These are phyloP conservation scores for Paulinella micropora DNA, from an alignment of 78 protist species.

Conservation along the genomic window DNA sequence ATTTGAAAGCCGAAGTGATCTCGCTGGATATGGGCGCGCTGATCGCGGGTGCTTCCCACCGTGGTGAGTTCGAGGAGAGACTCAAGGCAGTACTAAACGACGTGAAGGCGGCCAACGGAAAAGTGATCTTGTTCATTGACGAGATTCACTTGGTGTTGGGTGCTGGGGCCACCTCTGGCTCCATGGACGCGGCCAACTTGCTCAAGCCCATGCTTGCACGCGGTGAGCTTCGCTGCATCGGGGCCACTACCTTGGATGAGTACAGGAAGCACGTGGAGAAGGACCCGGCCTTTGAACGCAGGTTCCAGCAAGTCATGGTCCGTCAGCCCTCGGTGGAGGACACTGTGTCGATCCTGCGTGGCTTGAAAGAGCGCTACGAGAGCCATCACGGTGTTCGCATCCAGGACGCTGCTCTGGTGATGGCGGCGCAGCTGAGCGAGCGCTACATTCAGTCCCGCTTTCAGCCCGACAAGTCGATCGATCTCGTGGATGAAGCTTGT, in stretches of 20 bases:
- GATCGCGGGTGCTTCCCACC: constrained; percentile 91
- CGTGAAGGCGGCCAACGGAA: constrained; percentile 63
- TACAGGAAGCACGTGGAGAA: constrained; percentile 87
- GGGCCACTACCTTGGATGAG: constrained; percentile 96
- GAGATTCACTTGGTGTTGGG: constrained; percentile 94
- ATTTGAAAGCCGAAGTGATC: constrained; percentile 46
- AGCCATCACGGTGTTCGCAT: constrained; percentile 46
- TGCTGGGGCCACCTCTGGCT: constrained; percentile 86
- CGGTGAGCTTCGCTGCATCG: constrained; percentile 91
- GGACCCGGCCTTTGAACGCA: constrained; percentile 92
- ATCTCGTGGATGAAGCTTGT: constrained; percentile 83
- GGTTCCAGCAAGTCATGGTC: constrained; percentile 62
- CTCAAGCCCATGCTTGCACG: constrained; percentile 95
- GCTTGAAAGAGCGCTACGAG: constrained; percentile 43
- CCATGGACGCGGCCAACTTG: constrained; percentile 97
- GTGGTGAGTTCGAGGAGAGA: constrained; percentile 97
- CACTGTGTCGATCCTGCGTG: constrained; percentile 89
- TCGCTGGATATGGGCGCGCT: constrained; percentile 91
- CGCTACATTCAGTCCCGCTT: constrained; percentile 80
- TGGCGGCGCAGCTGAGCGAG: constrained; percentile 70
- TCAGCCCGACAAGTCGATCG: constrained; percentile 97
- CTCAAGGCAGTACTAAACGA: constrained; percentile 85
- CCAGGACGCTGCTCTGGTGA: constrained; percentile 80
- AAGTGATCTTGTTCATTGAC: constrained; percentile 88
- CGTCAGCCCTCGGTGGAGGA: constrained; percentile 81